Percentiles rank a stretch among this genome's conserved stretches.
phyloP scores from a whole-genome alignment of 2,329 filamentous ascomycete species.

The Aspergillus ruber region DNA sequence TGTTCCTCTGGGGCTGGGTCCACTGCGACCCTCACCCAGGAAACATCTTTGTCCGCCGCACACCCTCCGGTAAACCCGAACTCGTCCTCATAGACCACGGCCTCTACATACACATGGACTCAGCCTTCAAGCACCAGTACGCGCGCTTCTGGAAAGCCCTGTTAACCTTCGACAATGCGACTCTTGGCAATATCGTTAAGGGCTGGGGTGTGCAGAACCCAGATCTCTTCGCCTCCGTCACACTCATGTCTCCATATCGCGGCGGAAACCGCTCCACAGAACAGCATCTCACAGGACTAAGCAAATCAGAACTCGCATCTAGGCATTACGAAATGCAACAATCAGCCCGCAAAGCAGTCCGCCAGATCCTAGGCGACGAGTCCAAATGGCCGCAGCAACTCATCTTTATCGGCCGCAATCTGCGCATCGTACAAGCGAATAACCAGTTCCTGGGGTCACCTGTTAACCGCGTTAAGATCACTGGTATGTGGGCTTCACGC shows the following conservation, averaged over 20 bases:
- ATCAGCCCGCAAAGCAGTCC: conserved; percentile 64
- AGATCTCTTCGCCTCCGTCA: conserved; percentile 87
- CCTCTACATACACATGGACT: conserved; percentile 85
- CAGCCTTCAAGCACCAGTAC: conserved; percentile 79
- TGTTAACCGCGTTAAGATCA: conserved; percentile 88
- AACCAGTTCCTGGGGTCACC: conserved; percentile 86
- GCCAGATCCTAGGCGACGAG: conserved; percentile 75
- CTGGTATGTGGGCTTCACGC: conserved; percentile 79
- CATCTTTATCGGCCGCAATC: conserved; percentile 84
- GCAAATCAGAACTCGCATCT: conserved; percentile 50
- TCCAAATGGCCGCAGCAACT: conserved; percentile 85
- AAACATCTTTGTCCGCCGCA: conserved; percentile 89
- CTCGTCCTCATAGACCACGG: conserved; percentile 96
- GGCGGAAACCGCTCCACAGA: conserved; percentile 68
- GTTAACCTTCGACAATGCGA: conserved; percentile 85
- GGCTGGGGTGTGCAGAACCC: conserved; percentile 84
- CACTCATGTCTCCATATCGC: conserved; percentile 81
- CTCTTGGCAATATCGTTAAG: conserved; percentile 63
- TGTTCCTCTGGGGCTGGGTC: conserved; percentile 93
- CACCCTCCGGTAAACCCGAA: conserved; percentile 75
- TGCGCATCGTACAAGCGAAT: conserved; percentile 88
- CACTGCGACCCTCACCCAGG: conserved; percentile 97
- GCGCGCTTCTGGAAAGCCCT: conserved; percentile 87
- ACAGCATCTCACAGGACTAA: conserved; percentile 47
- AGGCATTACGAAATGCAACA: conserved; percentile 74